Conservation (phyloP, 305 asterid genomes). For the Fraxinus baroniana region DNA sequence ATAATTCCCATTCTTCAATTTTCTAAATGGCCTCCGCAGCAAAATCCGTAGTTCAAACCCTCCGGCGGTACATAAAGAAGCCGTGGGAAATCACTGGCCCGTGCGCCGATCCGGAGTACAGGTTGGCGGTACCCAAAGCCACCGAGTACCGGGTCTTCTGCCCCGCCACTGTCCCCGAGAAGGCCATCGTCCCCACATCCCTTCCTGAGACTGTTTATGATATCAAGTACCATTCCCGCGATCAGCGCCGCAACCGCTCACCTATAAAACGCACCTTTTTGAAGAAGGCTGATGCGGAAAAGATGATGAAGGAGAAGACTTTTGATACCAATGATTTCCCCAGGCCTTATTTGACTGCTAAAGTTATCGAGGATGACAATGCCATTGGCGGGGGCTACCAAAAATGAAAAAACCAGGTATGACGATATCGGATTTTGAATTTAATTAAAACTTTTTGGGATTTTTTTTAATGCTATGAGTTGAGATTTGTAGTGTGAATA, state of each 20-base stretch:
- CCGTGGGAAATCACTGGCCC: slow-evolving; percentile 97
- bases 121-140: slow-evolving; percentile 62
- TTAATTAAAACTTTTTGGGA: neutral
- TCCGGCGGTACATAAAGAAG: slow-evolving; percentile 72
- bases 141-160: slow-evolving; percentile 79
- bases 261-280: slow-evolving; percentile 70
- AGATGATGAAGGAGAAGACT: slow-evolving; percentile 63
- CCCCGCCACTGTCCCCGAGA: slow-evolving; percentile 68
- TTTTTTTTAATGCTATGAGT: neutral
- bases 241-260: slow-evolving; percentile 90
- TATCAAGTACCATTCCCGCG: slow-evolving; percentile 86
- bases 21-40: slow-evolving; percentile 62
- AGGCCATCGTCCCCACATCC: slow-evolving; percentile 78
- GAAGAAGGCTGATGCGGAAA: slow-evolving; percentile 79
- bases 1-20: slow-evolving; percentile 29
- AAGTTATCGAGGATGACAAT: slow-evolving; percentile 57
- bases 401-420: slow-evolving; percentile 42
- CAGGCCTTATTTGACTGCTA: slow-evolving; percentile 66
- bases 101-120: slow-evolving; percentile 60
- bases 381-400: slow-evolving; percentile 86
- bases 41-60: slow-evolving; percentile 63
- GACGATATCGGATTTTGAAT: slow-evolving; percentile 1
- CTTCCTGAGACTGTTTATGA: slow-evolving; percentile 84
- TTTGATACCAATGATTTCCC: slow-evolving; percentile 76
- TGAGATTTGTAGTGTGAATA: neutral